These are phyloP conservation scores for Juncus inflexus DNA, from an alignment of 176 grass and related monocot species.

Conservation along the genomic window DNA sequence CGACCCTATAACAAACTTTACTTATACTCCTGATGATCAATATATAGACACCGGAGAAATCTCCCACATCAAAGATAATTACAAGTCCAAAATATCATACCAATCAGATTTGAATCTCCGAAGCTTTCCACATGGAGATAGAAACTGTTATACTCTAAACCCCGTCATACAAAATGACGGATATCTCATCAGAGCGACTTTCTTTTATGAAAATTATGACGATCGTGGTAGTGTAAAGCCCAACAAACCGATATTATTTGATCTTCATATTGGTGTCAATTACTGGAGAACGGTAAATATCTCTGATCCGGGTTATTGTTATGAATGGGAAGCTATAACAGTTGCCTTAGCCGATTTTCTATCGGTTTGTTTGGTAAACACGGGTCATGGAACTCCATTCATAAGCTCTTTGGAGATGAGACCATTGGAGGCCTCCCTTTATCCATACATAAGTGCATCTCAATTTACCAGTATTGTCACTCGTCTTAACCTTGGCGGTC, in stretches of 20 bases:
- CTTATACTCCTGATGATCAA: slow-evolving; percentile 8
- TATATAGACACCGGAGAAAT: slow-evolving; percentile 15
- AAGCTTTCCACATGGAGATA: slow-evolving; percentile 12
- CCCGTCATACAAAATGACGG: neutral
- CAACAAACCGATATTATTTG: slow-evolving; percentile 16
- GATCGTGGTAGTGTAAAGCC: neutral
- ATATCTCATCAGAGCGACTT: slow-evolving; percentile 13
- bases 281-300: slow-evolving; percentile 24
- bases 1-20: neutral
- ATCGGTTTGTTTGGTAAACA: slow-evolving; percentile 23
- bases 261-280: slow-evolving; percentile 26
- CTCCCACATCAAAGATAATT: slow-evolving; percentile 3
- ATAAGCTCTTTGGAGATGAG: slow-evolving; percentile 30
- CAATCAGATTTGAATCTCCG: slow-evolving; percentile 3
- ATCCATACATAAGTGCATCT: slow-evolving; percentile 14
- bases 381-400: slow-evolving; percentile 15
- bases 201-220: slow-evolving; percentile 24
- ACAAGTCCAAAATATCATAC: neutral
- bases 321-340: slow-evolving; percentile 1
- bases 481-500: neutral
- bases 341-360: slow-evolving; percentile 18
- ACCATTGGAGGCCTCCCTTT: neutral
- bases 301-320: neutral
- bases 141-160: slow-evolving; percentile 22
- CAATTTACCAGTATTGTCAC: slow-evolving; percentile 2